phyloP scores from a whole-genome alignment of 352 stramenopile genomes.

The Phytophthora macrochlamydospora region DNA sequence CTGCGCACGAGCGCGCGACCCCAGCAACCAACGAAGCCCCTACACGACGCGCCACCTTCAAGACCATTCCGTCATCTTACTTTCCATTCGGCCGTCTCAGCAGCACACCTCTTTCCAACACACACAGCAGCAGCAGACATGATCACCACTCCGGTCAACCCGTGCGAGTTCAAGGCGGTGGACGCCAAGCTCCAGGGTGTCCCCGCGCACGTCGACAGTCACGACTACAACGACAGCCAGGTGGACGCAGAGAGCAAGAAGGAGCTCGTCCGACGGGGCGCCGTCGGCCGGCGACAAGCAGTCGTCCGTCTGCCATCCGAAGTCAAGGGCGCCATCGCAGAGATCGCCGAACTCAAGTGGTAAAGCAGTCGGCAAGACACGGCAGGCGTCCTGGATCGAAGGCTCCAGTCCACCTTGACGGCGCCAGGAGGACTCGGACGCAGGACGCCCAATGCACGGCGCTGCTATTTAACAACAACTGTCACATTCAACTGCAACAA shows the following conservation, averaged over 20 bases:
- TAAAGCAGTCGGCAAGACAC: slow-evolving; percentile 6
- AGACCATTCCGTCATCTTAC: slow-evolving; percentile 10
- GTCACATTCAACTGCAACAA: neutral
- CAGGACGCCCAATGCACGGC: neutral
- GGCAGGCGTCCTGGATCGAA: slow-evolving; percentile 9
- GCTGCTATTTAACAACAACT: slow-evolving; percentile 2
- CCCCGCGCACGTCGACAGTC: neutral
- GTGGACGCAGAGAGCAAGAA: slow-evolving; percentile 29
- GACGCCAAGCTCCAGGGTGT: slow-evolving; percentile 18
- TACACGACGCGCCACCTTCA: neutral
- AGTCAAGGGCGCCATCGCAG: slow-evolving; percentile 21
- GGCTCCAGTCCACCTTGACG: neutral
- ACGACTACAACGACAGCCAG: slow-evolving; percentile 13
- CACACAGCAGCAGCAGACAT: slow-evolving; percentile 12
- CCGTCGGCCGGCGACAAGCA: slow-evolving; percentile 40
- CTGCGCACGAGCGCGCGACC: neutral
- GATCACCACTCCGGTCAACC: slow-evolving; percentile 25
- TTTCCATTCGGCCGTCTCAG: slow-evolving; percentile 16
- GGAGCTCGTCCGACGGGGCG: slow-evolving; percentile 34
- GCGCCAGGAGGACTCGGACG: too few relatives aligned
- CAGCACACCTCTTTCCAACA: neutral
- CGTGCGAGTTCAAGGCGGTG: slow-evolving; percentile 27
- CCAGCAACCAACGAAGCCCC: slow-evolving; percentile 9
- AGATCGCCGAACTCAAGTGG: slow-evolving; percentile 26
- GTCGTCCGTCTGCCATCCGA: slow-evolving; percentile 27